These are phyloP conservation scores for Prototheca cutis DNA, from an alignment of 163 green algal genomes.

Conservation along the genomic window DNA sequence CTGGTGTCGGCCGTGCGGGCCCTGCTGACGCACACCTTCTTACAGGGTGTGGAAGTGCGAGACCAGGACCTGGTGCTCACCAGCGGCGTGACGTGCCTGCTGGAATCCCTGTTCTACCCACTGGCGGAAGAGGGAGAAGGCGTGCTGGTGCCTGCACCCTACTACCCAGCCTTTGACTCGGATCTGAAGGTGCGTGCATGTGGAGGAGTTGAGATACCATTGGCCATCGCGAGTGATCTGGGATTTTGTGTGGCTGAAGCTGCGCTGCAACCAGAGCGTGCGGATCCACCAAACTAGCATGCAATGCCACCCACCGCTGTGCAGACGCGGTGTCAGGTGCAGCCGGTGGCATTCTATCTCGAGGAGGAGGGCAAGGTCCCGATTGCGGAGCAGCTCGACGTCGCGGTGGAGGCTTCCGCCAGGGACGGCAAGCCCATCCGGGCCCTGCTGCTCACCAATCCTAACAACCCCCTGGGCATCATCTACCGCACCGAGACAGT, in stretches of 20 bases:
- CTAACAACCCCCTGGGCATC: constrained; percentile 70
- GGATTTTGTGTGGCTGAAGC: too few species aligned
- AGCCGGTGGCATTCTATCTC: constrained; percentile 37
- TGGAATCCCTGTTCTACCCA: constrained; percentile 56
- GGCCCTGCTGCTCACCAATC: constrained; percentile 69
- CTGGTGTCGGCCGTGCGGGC: constrained; percentile 23
- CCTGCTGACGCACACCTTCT: constrained; percentile 36
- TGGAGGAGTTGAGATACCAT: too few species aligned
- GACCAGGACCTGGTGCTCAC: constrained; percentile 37
- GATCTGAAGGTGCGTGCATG: constrained; percentile 45
- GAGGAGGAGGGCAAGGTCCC: constrained; percentile 13
- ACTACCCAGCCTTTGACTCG: constrained; percentile 89
- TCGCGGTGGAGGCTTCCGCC: constrained; percentile 14
- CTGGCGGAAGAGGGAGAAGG: constrained; percentile 41
- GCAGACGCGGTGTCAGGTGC: too few species aligned
- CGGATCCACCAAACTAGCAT: too few species aligned
- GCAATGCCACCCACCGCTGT: too few species aligned
- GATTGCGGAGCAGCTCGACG: constrained; percentile 27
- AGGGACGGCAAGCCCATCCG: constrained; percentile 22
- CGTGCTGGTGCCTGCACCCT: constrained; percentile 77
- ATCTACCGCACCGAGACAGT: constrained; percentile 45
- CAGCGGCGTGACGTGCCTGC: constrained; percentile 45
- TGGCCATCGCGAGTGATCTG: too few species aligned
- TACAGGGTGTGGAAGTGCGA: constrained; percentile 37
- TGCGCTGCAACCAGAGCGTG: too few species aligned